Conservation (phyloP, 257 asterid species). For the Linaria vulgaris region DNA sequence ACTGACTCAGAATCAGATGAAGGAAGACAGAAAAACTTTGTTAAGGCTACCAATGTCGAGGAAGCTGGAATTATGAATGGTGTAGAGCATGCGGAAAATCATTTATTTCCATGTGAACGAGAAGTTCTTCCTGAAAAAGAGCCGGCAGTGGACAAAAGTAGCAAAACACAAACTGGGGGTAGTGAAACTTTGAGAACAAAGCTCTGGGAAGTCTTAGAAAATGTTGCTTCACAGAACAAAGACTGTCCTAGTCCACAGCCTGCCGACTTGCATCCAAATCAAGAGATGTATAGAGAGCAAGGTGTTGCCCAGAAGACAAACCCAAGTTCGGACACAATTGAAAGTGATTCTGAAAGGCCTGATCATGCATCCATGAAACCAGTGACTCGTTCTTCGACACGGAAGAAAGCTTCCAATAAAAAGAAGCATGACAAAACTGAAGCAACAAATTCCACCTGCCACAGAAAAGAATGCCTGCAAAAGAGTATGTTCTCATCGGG, state of each 20-base stretch:
- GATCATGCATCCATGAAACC: constrained; percentile 44
- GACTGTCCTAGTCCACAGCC: constrained; percentile 24
- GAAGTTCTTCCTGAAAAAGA: constrained; percentile 16
- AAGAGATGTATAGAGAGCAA: constrained; percentile 28
- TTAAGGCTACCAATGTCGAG: constrained; percentile 19
- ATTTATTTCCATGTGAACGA: background rate
- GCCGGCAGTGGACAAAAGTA: constrained; percentile 5
- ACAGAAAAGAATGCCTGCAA: constrained; percentile 35
- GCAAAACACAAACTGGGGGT: constrained; percentile 23
- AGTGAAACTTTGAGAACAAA: constrained; percentile 13
- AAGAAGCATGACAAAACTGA: constrained; percentile 30
- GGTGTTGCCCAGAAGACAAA: constrained; percentile 39
- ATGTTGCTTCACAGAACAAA: constrained; percentile 43
- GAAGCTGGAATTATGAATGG: constrained; percentile 36
- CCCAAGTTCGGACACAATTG: constrained; percentile 73
- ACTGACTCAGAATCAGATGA: constrained; percentile 32
- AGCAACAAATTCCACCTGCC: constrained; percentile 31
- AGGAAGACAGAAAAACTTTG: constrained; percentile 29
- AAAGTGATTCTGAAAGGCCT: constrained; percentile 64
- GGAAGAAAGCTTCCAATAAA: constrained; percentile 46
- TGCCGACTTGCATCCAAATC: constrained; percentile 13
- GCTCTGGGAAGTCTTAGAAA: constrained; percentile 55
- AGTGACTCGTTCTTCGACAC: constrained; percentile 45
- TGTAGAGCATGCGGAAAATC: constrained; percentile 33
- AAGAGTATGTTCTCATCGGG: constrained; percentile 35